These are phyloP conservation scores for Odontarrhena argentea DNA, from an alignment of 345 rosid genomes.

Conservation along the genomic window DNA sequence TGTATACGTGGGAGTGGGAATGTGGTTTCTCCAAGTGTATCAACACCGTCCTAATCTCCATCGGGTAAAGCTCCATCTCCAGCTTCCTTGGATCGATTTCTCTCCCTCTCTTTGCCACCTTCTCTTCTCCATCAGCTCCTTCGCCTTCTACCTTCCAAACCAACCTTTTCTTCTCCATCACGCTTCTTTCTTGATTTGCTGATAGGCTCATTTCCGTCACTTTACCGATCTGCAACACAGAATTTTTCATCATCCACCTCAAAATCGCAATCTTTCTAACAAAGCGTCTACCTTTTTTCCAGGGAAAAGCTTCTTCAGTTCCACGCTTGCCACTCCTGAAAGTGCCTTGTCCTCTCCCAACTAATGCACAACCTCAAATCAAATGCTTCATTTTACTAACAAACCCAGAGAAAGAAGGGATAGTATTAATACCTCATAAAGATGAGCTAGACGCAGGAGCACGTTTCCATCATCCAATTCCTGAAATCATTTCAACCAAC, in stretches of 20 bases:
- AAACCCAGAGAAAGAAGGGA: slow-evolving; percentile 18
- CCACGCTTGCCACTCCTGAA: slow-evolving; percentile 64
- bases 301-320: slow-evolving; percentile 66
- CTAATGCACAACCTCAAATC: slow-evolving; percentile 41
- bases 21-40: slow-evolving; percentile 46
- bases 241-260: background rate
- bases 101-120: slow-evolving; percentile 59
- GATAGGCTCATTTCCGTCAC: slow-evolving; percentile 79
- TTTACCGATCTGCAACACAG: slow-evolving; percentile 53
- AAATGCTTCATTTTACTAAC: slow-evolving; percentile 27
- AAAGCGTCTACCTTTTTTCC: slow-evolving; percentile 50
- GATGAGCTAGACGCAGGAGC: slow-evolving; percentile 87
- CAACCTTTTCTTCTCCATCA: slow-evolving; percentile 78
- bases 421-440: slow-evolving; percentile 63
- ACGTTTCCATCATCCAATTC: slow-evolving; percentile 76
- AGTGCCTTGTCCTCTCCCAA: slow-evolving; percentile 82
- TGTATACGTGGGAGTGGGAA: slow-evolving; percentile 22
- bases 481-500: slow-evolving; percentile 44
- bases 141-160: slow-evolving; percentile 74
- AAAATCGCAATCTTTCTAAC: background rate
- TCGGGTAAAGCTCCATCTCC: slow-evolving; percentile 74
- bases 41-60: slow-evolving; percentile 81
- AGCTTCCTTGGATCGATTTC: slow-evolving; percentile 61
- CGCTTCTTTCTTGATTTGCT: slow-evolving; percentile 78
- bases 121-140: slow-evolving; percentile 38